phyloP scores from a whole-genome alignment of 2,329 filamentous ascomycete genomes.

The Claviceps sp. region DNA sequence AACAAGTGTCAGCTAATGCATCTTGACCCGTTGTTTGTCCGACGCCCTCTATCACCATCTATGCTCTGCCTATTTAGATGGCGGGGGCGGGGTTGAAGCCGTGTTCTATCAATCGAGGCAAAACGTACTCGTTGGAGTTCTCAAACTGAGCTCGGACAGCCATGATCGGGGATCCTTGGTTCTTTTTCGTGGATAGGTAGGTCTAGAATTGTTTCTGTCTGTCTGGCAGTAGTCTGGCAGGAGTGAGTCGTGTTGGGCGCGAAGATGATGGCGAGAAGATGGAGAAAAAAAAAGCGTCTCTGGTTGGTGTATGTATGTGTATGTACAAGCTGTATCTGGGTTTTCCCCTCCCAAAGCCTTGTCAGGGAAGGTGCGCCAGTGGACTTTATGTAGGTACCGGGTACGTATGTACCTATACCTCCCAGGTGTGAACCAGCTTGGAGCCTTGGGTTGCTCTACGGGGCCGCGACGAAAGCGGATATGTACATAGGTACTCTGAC shows the following conservation, averaged over 20 bases:
- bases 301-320: not conserved
- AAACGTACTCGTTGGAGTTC: constrained; percentile 75
- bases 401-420: not conserved
- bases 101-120: not conserved
- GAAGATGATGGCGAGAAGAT: not conserved
- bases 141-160: constrained; percentile 66
- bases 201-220: not conserved
- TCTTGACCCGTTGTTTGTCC: not conserved
- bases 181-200: not conserved
- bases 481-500: not conserved
- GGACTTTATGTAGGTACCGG: not conserved
- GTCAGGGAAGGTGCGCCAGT: not conserved
- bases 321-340: not conserved
- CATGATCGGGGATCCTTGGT: constrained; percentile 30
- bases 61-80: constrained; percentile 2
- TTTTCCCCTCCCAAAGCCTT: not conserved
- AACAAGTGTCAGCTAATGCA: not conserved
- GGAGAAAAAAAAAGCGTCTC: not conserved
- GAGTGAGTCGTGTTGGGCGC: not conserved
- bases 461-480: not conserved
- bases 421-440: not conserved
- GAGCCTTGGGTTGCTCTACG: no score
- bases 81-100: constrained; percentile 14
- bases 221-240: not conserved
- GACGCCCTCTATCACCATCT: not conserved